These are phyloP conservation scores for Calophaca sinica DNA, from an alignment of 306 rosid genomes.

Conservation along the genomic window DNA sequence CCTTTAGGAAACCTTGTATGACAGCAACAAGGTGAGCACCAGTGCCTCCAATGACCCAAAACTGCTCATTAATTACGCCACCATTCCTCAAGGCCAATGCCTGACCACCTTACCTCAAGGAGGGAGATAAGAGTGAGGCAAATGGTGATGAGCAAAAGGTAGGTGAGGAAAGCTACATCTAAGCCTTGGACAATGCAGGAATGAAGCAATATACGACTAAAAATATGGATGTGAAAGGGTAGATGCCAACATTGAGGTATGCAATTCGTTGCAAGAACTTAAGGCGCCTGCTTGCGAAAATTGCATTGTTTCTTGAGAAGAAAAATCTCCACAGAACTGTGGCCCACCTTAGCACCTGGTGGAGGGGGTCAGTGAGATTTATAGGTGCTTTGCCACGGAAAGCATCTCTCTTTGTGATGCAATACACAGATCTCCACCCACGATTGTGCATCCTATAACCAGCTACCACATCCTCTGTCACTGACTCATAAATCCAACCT, in stretches of 20 bases:
- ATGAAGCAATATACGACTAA: conserved; percentile 73
- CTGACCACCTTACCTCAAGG: conserved; percentile 88
- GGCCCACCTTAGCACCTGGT: conserved; percentile 91
- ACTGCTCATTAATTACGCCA: conserved; percentile 92
- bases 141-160: conserved; percentile 60
- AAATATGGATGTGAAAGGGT: conserved; percentile 85
- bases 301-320: conserved; percentile 81
- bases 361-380: conserved; percentile 82
- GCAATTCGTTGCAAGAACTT: conserved; percentile 81
- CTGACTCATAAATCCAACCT: conserved; percentile 93
- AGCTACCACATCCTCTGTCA: conserved; percentile 85
- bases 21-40: conserved; percentile 89
- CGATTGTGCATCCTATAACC: conserved; percentile 96
- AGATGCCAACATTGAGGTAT: conserved; percentile 77
- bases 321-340: conserved; percentile 84
- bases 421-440: conserved; percentile 87
- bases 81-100: conserved; percentile 83
- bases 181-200: conserved; percentile 71
- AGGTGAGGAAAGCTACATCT: conserved; percentile 57
- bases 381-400: conserved; percentile 88
- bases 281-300: conserved; percentile 74
- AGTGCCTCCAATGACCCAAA: conserved; percentile 89
- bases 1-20: conserved; percentile 74
- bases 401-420: conserved; percentile 84
- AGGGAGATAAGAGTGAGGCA: conserved; percentile 73